A percentile compares a stretch with the other conserved stretches of the same genome.
Conservation (phyloP, 2,329 filamentous ascomycete genomes). For the Fusarium keratoplasticum region DNA sequence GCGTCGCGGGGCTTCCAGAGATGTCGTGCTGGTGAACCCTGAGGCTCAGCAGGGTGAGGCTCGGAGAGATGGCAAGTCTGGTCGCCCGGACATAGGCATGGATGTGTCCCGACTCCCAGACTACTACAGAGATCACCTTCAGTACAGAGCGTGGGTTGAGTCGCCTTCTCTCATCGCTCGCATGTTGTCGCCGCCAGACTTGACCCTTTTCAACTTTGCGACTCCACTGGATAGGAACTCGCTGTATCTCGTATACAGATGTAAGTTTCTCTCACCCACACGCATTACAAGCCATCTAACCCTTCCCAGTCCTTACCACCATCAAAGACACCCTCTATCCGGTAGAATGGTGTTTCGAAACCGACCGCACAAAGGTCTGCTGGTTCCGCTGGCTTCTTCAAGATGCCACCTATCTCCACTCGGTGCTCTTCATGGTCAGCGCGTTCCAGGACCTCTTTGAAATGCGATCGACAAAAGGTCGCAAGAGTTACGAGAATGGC, state of each 20-base stretch:
- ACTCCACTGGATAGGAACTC: conserved; percentile 28
- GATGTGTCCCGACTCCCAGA: background rate
- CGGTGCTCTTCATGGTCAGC: conserved; percentile 41
- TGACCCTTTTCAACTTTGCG: conserved; percentile 36
- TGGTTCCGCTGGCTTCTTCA: conserved; percentile 47
- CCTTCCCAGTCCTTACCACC: conserved; percentile 38
- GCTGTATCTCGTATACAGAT: conserved; percentile 29
- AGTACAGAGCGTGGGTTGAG: conserved; percentile 27
- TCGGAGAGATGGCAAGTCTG: background rate
- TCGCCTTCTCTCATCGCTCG: conserved; percentile 26
- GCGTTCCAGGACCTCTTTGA: conserved; percentile 32
- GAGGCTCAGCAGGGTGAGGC: background rate
- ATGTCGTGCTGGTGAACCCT: background rate
- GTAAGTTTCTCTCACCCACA: background rate
- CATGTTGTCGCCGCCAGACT: conserved; percentile 26
- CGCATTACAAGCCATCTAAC: background rate
- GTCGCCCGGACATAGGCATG: background rate
- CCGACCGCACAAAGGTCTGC: conserved; percentile 33
- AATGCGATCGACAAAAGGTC: background rate
- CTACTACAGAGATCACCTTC: background rate
- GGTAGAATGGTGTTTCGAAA: conserved; percentile 43
- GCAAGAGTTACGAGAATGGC: background rate
- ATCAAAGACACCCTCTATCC: conserved; percentile 46
- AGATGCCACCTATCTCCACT: conserved; percentile 43
- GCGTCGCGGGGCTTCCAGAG: background rate